A percentile compares a stretch with the other conserved stretches of the same genome.
Evolutionary conservation across 108 stramenopile genomes (phyloP).

Genomic region (Mediolabrus comicus): DNA sequence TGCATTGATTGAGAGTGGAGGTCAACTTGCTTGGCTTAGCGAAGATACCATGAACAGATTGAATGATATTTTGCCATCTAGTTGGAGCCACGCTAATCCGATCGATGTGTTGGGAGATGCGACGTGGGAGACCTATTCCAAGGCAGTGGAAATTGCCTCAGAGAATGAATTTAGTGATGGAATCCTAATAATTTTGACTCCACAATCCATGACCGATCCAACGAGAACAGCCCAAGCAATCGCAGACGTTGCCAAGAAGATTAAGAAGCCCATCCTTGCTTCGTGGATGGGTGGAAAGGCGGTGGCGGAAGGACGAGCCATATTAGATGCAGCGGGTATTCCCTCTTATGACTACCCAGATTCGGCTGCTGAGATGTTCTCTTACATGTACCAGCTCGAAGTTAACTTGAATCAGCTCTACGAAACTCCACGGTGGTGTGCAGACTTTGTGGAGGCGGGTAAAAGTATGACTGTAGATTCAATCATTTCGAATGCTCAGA

Average conservation of each 20-base stretch:
- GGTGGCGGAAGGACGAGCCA: slow-evolving; percentile 29
- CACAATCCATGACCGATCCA: slow-evolving; percentile 47
- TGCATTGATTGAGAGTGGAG: slow-evolving; percentile 34
- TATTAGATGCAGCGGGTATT: slow-evolving; percentile 32
- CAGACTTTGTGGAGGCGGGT: slow-evolving; percentile 12
- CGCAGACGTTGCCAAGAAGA: slow-evolving; percentile 24
- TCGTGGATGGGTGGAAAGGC: slow-evolving; percentile 39
- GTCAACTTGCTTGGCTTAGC: slow-evolving; percentile 33
- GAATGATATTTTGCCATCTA: slow-evolving; percentile 24
- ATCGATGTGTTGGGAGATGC: slow-evolving; percentile 48
- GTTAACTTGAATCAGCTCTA: slow-evolving; percentile 29
- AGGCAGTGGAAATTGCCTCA: slow-evolving; percentile 30
- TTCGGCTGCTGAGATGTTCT: slow-evolving; percentile 36
- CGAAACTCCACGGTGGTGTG: slow-evolving; percentile 37
- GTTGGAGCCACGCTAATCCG: slow-evolving; percentile 39
- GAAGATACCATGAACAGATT: slow-evolving; percentile 31
- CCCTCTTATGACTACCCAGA: slow-evolving; percentile 39
- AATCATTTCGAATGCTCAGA: slow-evolving; percentile 29
- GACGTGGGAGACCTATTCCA: slow-evolving; percentile 20
- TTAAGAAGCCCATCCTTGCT: slow-evolving; percentile 36
- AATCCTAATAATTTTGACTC: slow-evolving; percentile 39
- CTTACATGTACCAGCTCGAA: slow-evolving; percentile 28
- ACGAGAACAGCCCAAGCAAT: slow-evolving; percentile 29
- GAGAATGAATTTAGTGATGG: slow-evolving; percentile 29
- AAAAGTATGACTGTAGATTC: slow-evolving; percentile 16